Evolutionary conservation across 192 early-diverging fungal genomes (phyloP).

Genomic region (Gamsiella multidivaricata): DNA sequence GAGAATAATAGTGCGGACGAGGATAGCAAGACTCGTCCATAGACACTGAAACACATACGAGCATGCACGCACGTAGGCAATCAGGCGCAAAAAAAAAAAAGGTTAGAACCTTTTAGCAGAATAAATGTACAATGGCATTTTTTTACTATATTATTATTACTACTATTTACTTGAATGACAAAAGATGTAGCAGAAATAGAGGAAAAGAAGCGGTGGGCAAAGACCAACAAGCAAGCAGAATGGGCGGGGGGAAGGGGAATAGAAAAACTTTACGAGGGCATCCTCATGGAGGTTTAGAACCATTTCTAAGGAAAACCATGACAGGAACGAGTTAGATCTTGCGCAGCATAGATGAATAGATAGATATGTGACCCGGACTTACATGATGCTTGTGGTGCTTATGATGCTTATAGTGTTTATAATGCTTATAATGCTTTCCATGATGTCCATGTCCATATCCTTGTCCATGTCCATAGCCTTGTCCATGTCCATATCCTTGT

Average conservation of each 20-base stretch:
- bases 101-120: too few relatives aligned
- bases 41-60: conserved; percentile 1
- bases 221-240: background rate
- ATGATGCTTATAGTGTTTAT: conserved; percentile 26
- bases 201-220: background rate
- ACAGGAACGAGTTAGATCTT: background rate
- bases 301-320: conserved; percentile 19
- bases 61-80: too few relatives aligned
- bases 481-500: conserved; percentile 1
- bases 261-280: too few relatives aligned
- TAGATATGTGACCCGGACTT: too few relatives aligned
- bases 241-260: too few relatives aligned
- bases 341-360: too few relatives aligned
- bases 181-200: background rate
- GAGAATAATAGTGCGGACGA: background rate
- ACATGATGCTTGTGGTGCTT: conserved; percentile 17
- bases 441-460: too few relatives aligned
- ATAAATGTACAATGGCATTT: too few relatives aligned
- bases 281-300: conserved; percentile 20
- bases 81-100: too few relatives aligned
- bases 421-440: conserved; percentile 1
- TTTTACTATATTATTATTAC: too few relatives aligned
- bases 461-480: background rate
- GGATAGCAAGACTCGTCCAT: background rate
- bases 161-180: background rate